Percentiles rank a stretch among this genome's conserved stretches.
Conservation (phyloP, 495 filamentous ascomycete genomes). For the Aspergillus saccharolyticus region DNA sequence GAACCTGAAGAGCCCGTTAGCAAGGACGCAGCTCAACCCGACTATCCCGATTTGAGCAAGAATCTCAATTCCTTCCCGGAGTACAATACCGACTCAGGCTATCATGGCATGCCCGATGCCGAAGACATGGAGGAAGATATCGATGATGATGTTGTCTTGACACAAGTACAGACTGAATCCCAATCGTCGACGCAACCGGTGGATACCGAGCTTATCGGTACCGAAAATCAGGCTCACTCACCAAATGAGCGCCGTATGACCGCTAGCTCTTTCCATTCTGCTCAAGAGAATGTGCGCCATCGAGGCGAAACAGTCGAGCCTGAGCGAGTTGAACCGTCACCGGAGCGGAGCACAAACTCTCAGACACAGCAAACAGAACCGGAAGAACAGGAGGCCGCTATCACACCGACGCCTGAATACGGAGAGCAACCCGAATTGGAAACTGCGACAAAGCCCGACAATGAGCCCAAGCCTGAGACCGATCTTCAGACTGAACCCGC, state of each 20-base stretch:
- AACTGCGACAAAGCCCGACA: not conserved
- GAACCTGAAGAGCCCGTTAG: constrained; percentile 14
- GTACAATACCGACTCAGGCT: constrained; percentile 67
- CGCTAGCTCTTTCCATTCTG: constrained; percentile 62
- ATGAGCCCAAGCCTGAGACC: not conserved
- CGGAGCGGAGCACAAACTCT: constrained; percentile 16
- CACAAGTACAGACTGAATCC: constrained; percentile 31
- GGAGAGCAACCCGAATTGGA: constrained; percentile 10
- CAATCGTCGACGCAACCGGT: constrained; percentile 34
- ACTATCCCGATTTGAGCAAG: constrained; percentile 32
- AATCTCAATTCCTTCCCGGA: constrained; percentile 40
- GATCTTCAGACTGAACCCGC: not conserved
- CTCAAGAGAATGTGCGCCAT: constrained; percentile 53
- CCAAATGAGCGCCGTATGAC: constrained; percentile 47
- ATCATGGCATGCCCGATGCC: constrained; percentile 67
- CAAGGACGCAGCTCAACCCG: constrained; percentile 17
- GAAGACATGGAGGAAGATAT: constrained; percentile 27
- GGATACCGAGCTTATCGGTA: constrained; percentile 32
- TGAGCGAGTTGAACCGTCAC: constrained; percentile 23
- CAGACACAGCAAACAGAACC: constrained; percentile 13
- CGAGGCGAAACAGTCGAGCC: constrained; percentile 38
- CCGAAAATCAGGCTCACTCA: constrained; percentile 20
- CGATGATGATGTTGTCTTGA: constrained; percentile 34
- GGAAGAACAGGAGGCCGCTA: constrained; percentile 7
- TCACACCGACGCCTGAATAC: constrained; percentile 11